A percentile compares a stretch with the other conserved stretches of the same genome.
Evolutionary conservation across 371 early-diverging fungal genomes (phyloP).

Genomic region (Phascolomyces articulosus): DNA sequence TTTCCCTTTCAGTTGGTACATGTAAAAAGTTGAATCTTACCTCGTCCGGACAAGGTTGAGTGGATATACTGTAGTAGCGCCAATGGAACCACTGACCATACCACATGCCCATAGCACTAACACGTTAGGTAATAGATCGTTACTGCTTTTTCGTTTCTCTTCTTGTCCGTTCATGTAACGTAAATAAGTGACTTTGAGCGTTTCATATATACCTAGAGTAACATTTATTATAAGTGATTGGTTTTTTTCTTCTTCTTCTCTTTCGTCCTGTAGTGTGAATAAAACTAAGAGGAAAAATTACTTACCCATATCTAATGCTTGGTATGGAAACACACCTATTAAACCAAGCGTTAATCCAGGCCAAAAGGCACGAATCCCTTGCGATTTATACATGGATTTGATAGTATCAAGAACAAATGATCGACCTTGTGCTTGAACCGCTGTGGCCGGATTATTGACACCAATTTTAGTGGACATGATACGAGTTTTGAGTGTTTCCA

Average conservation of each 20-base stretch:
- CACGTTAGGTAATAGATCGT: slow-evolving; percentile 39
- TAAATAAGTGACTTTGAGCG: slow-evolving; percentile 73
- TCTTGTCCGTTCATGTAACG: slow-evolving; percentile 48
- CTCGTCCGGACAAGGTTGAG: slow-evolving; percentile 74
- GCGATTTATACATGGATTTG: slow-evolving; percentile 58
- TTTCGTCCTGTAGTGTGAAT: too few relatives aligned
- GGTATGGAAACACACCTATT: slow-evolving; percentile 83
- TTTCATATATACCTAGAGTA: slow-evolving; percentile 69
- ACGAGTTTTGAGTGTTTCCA: slow-evolving; percentile 80
- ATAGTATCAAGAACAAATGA: slow-evolving; percentile 49
- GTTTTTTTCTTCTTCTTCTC: too few relatives aligned
- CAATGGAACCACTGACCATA: slow-evolving; percentile 73
- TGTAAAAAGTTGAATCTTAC: too few relatives aligned
- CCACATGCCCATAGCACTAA: slow-evolving; percentile 72
- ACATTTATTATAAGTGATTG: too few relatives aligned
- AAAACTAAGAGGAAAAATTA: not conserved
- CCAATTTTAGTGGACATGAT: slow-evolving; percentile 65
- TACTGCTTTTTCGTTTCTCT: slow-evolving; percentile 26
- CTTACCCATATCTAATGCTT: slow-evolving; percentile 74
- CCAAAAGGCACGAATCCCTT: slow-evolving; percentile 74
- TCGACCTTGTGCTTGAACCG: slow-evolving; percentile 7
- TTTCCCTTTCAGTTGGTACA: too few relatives aligned
- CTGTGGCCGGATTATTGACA: not conserved
- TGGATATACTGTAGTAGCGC: slow-evolving; percentile 82
- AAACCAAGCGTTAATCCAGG: slow-evolving; percentile 68